Evolutionary conservation across 441 rosid species (phyloP), one percentile per base, ranked within the genome.

Genomic region (Jatropha podagrica): DNA sequence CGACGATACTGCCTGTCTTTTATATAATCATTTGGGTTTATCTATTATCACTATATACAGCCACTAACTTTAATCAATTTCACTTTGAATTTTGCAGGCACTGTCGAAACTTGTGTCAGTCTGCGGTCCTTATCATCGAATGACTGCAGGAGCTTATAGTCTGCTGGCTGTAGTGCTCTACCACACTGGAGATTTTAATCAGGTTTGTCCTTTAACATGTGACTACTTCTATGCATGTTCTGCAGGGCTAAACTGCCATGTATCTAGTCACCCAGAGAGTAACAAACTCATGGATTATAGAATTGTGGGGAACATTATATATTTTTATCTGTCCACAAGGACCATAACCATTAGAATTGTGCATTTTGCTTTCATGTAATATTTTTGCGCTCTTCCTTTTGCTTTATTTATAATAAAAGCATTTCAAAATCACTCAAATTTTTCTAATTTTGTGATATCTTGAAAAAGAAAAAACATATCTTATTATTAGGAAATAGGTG

Each of bases 111-210:
- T 92, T 83, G 89, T 90, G 73, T 88, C 97, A 70, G 97, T 95
- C 48, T 95, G 98, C 61, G 98, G 97, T 76, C 94, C 97, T 70
- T 95, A 87, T 80, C 96, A 92, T 85, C 95, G 92, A 77, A 83
- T 86, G 77, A 88, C 97, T 70, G 97, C 98, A 6, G 89, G 94
- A 78, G 95, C 97, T 23, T 95, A 95, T 80, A 92, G 97, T 86
- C 94, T 92, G 79, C 86, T 95, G 56, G 96, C 97, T 46, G 97
- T 92, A 69, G 98, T 92, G 75, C 94, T 92, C 73, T 92, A 92
- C 83, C 98, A 95, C 71, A 92, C 97, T 60, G 97, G 97, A 40
- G 97, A 92, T 71, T 90, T 92, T 73, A 90, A 92, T 83, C 96
- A 95, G 97, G 99, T 96, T 79, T 64, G 51, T 84, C 56, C 81